Percentiles rank a stretch among this genome's conserved stretches.
These are phyloP conservation scores for Musa acuminata DNA, from an alignment of 176 grass and related monocot genomes.

Conservation along the genomic window DNA sequence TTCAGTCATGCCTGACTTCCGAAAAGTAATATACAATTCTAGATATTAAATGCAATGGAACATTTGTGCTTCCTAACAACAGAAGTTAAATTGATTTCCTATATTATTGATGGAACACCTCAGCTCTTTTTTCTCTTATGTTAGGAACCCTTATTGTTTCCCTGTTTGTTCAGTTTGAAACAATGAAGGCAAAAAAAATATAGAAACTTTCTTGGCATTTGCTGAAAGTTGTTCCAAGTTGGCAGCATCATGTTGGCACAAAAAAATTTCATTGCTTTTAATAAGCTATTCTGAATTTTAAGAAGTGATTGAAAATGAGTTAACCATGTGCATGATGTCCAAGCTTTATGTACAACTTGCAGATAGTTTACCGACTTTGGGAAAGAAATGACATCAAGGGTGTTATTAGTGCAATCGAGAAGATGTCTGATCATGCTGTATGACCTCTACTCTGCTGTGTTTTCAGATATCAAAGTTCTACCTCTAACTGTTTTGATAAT, in stretches of 20 bases:
- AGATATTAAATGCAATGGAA: too few species aligned
- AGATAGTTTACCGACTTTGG: constrained; percentile 95
- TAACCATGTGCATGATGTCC: background rate
- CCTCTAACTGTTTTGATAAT: constrained; percentile 17
- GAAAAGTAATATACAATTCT: too few species aligned
- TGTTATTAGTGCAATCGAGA: constrained; percentile 64
- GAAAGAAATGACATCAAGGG: constrained; percentile 74
- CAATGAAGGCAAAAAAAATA: background rate
- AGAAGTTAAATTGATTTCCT: background rate
- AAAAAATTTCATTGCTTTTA: background rate
- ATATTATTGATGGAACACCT: background rate
- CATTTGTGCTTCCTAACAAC: background rate
- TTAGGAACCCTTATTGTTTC: background rate
- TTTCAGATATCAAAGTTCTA: constrained; percentile 1
- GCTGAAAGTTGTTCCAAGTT: background rate
- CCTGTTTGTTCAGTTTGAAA: background rate
- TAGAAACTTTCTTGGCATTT: background rate
- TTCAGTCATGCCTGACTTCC: too few species aligned
- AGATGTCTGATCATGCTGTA: constrained; percentile 93
- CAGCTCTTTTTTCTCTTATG: background rate
- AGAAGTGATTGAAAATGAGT: background rate
- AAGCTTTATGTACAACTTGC: constrained; percentile 23
- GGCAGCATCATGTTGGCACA: background rate
- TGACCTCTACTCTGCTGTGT: constrained; percentile 15
- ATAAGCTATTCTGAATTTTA: background rate